Evolutionary conservation across 192 early-diverging fungal genomes (phyloP), one percentile per base, ranked within the genome.

Genomic region (Rhizophagus prolifer): DNA sequence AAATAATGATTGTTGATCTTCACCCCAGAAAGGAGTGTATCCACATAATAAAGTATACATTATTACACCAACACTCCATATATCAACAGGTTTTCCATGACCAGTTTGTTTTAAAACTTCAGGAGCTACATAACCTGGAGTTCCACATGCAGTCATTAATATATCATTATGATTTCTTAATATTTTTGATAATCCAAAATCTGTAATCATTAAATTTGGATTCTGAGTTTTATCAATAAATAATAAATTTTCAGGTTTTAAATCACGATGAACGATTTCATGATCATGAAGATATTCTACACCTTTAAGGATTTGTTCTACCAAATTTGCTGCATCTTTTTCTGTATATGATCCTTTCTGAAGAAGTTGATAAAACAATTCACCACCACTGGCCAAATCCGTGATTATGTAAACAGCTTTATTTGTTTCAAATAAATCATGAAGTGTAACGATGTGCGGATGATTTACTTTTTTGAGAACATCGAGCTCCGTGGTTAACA

Each of bases 51-150:
- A 82, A 50, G 95, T 93, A 79, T 94, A 97, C 30, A 95, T 87
- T 70, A 98, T 93, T 16, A 97, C 91, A 69, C 97, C 97, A 62
- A 98, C 84, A 23, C 92, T 93, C 96, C 96, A 99, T 73, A 99
- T 86, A 87, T 99, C 97, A 21, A 95, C 96, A 4, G 93, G 86
- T 82, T 95, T 96, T 21, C 95, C 95, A 82, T 98, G 91, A 12
- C 95, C 95, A 72, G 89, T 86, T 74, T 95, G 92, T 68, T 89
- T 76, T 36, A 97, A 79, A 10, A 99, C 91, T 84, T 99, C 96
- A 8, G 92, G 93, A 0, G 93, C 93, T 3, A 90, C 93, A 81
- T 95, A 95, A 4, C 63, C 95, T 58, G 94, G 92, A 7, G 95
- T 95, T 23, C 96, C 96, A 80, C 95, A 96, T 34, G 94, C 91